Conservation (phyloP, 441 rosid genomes). For the Kokia cookei region DNA sequence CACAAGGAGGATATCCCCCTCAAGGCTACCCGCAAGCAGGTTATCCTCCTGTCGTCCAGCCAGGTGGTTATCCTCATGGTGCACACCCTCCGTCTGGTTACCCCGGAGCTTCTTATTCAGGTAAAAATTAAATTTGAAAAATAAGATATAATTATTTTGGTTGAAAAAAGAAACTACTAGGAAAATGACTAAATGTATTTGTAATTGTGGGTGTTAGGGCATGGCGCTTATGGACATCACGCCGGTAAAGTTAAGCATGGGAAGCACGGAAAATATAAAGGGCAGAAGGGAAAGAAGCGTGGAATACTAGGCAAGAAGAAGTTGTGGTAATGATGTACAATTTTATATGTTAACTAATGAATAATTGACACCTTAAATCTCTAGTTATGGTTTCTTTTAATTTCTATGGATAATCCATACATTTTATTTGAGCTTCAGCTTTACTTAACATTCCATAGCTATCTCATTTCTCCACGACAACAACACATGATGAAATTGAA, state of each 20-base stretch:
- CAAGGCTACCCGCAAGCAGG: background rate
- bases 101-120: slow-evolving; percentile 5
- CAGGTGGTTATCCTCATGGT: slow-evolving; percentile 4
- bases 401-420: too few relatives aligned
- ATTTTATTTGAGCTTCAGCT: too few relatives aligned
- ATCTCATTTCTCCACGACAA: too few relatives aligned
- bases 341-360: background rate
- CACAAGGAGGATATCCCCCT: background rate
- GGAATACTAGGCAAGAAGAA: background rate
- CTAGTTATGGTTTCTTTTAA: too few relatives aligned
- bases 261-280: background rate
- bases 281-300: background rate
- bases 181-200: background rate
- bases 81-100: slow-evolving; percentile 2
- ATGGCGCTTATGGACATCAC: background rate
- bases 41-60: background rate
- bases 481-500: too few relatives aligned
- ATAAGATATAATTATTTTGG: too few relatives aligned
- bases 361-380: background rate
- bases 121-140: background rate
- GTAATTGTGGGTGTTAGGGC: background rate
- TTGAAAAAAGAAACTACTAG: background rate
- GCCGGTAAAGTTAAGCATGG: background rate
- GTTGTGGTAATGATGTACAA: background rate
- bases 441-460: too few relatives aligned